phyloP scores from a whole-genome alignment of 2,329 filamentous ascomycete species.

The Aspergillus aculeatus region DNA sequence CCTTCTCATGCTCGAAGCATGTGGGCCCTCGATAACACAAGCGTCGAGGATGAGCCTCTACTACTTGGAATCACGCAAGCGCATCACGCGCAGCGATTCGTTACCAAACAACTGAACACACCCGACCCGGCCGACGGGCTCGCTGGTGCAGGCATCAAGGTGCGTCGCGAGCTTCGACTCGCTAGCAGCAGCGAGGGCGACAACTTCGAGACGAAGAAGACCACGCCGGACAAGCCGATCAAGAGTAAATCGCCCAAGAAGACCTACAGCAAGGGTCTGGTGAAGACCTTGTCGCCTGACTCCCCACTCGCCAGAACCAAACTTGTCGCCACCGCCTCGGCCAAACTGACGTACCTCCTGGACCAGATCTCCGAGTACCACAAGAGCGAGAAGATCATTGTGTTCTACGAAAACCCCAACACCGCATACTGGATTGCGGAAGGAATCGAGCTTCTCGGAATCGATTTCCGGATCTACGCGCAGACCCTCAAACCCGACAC shows the following conservation, averaged over 20 bases:
- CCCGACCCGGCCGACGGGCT: slow-evolving; percentile 42
- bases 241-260: slow-evolving; percentile 30
- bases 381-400: slow-evolving; percentile 75
- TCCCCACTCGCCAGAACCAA: slow-evolving; percentile 60
- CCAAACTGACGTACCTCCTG: slow-evolving; percentile 83
- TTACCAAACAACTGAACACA: slow-evolving; percentile 41
- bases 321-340: slow-evolving; percentile 76
- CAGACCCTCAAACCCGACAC: slow-evolving; percentile 58
- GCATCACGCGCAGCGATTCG: slow-evolving; percentile 55
- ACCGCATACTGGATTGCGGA: slow-evolving; percentile 82
- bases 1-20: slow-evolving; percentile 58
- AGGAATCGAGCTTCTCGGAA: slow-evolving; percentile 69
- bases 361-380: slow-evolving; percentile 69
- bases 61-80: slow-evolving; percentile 60
- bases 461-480: slow-evolving; percentile 60
- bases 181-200: slow-evolving; percentile 19
- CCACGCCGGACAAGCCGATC: slow-evolving; percentile 25
- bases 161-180: slow-evolving; percentile 27
- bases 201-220: slow-evolving; percentile 18
- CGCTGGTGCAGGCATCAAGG: slow-evolving; percentile 41
- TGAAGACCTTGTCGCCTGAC: slow-evolving; percentile 30
- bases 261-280: slow-evolving; percentile 29
- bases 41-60: slow-evolving; percentile 44
- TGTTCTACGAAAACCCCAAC: slow-evolving; percentile 91
- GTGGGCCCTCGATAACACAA: slow-evolving; percentile 65